These are phyloP conservation scores for Solanum pimpinellifolium DNA, from an alignment of 257 asterid genomes.

Conservation along the genomic window DNA sequence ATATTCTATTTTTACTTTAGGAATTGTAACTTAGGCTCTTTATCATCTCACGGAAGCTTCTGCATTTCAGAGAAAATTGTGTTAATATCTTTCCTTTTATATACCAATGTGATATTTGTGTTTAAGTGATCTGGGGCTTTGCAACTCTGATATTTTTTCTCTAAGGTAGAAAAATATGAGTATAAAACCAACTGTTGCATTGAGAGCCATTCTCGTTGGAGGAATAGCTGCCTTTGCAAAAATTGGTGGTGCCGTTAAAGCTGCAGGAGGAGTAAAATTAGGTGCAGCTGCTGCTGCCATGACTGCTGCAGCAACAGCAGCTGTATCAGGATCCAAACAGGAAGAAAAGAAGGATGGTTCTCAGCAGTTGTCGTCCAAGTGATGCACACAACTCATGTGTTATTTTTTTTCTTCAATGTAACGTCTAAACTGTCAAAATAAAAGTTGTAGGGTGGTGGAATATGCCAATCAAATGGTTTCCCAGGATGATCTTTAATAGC, in stretches of 20 bases:
- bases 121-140: not conserved
- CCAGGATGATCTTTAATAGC: not conserved
- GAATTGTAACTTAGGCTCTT: not conserved
- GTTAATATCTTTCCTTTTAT: not conserved
- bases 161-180: slow-evolving; percentile 28
- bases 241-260: slow-evolving; percentile 70
- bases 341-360: slow-evolving; percentile 34
- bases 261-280: slow-evolving; percentile 79
- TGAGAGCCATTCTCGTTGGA: slow-evolving; percentile 76
- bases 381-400: not conserved
- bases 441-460: not conserved
- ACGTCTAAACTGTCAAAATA: not conserved
- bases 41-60: not conserved
- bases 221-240: slow-evolving; percentile 87
- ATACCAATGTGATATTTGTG: not conserved
- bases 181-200: slow-evolving; percentile 64
- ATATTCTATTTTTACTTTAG: not conserved
- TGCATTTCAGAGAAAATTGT: not conserved
- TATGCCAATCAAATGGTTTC: not conserved
- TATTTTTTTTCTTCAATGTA: not conserved
- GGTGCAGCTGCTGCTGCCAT: slow-evolving; percentile 85
- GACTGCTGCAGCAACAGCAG: slow-evolving; percentile 94
- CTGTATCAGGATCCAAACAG: slow-evolving; percentile 52
- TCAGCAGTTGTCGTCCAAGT: slow-evolving; percentile 16
- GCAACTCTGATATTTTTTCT: not conserved